Conservation (phyloP, 257 asterid genomes). For the Solanum corneliomulleri region DNA sequence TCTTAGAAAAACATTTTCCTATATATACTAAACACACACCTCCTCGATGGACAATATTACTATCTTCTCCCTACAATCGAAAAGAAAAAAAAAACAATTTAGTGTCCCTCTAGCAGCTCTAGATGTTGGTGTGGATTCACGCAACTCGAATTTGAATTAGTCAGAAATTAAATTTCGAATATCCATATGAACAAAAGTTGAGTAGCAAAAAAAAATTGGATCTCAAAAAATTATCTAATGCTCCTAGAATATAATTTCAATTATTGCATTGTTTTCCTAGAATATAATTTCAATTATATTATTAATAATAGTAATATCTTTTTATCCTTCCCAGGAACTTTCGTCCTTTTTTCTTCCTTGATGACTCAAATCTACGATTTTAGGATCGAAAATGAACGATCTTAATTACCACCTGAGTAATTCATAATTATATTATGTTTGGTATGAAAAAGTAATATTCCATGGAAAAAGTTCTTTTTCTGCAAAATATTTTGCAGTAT, state of each 20-base stretch:
- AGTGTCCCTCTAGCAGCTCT: background rate
- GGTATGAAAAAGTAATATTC: too few species aligned
- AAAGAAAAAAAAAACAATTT: too few species aligned
- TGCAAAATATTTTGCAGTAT: too few species aligned
- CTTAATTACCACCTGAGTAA: too few species aligned
- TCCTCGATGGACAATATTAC: background rate
- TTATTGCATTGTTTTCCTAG: too few species aligned
- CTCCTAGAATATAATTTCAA: background rate
- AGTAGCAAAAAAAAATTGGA: background rate
- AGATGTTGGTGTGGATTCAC: background rate
- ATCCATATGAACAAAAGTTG: background rate
- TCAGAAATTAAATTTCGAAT: too few species aligned
- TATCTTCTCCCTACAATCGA: background rate
- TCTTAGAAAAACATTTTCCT: too few species aligned
- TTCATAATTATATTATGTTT: too few species aligned
- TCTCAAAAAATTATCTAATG: background rate
- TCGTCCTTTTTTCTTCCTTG: too few species aligned
- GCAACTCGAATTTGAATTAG: background rate
- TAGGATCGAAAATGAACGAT: background rate
- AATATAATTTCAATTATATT: background rate
- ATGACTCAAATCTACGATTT: background rate
- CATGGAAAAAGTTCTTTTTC: too few species aligned
- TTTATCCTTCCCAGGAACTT: too few species aligned
- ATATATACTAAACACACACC: background rate
- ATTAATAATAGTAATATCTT: too few species aligned